These are phyloP conservation scores for Cyberlindnera bimundalis DNA, from an alignment of 805 yeast species.

Conservation along the genomic window DNA sequence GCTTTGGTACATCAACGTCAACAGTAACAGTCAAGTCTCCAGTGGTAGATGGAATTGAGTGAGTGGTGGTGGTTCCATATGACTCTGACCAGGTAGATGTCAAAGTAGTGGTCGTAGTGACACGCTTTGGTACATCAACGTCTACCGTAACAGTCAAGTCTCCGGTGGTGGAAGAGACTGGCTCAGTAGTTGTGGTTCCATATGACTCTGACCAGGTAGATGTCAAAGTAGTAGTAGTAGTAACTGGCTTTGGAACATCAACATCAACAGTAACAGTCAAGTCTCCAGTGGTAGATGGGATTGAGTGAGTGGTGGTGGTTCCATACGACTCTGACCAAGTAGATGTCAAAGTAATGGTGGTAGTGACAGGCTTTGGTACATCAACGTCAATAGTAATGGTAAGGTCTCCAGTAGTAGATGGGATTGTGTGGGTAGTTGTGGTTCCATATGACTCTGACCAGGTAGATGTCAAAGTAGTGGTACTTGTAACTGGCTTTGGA, in stretches of 20 bases:
- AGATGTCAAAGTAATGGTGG: slow-evolving; percentile 2
- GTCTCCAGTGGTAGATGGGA: slow-evolving; percentile 19
- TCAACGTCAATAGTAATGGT: slow-evolving; percentile 15
- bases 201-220: not conserved
- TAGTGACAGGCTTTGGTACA: slow-evolving; percentile 10
- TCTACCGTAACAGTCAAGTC: slow-evolving; percentile 16
- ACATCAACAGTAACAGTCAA: slow-evolving; percentile 17
- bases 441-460: not conserved
- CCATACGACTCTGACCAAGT: not conserved
- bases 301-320: slow-evolving; percentile 1
- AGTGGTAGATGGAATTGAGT: slow-evolving; percentile 6
- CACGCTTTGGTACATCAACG: slow-evolving; percentile 10
- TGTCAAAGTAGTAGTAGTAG: slow-evolving; percentile 4
- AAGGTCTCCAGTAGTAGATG: slow-evolving; percentile 19
- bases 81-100: slow-evolving; percentile 5
- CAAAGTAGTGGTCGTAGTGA: not conserved
- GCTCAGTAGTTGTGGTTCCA: slow-evolving; percentile 1
- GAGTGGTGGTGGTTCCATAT: slow-evolving; percentile 12
- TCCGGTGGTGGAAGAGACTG: slow-evolving; percentile 18
- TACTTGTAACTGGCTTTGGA: slow-evolving; percentile 8
- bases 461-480: slow-evolving; percentile 3
- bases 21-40: slow-evolving; percentile 11
- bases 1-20: slow-evolving; percentile 8
- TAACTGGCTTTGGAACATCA: slow-evolving; percentile 10
- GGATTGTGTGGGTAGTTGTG: not conserved